phyloP scores from a whole-genome alignment of 306 rosid species.

The Inga oerstediana region DNA sequence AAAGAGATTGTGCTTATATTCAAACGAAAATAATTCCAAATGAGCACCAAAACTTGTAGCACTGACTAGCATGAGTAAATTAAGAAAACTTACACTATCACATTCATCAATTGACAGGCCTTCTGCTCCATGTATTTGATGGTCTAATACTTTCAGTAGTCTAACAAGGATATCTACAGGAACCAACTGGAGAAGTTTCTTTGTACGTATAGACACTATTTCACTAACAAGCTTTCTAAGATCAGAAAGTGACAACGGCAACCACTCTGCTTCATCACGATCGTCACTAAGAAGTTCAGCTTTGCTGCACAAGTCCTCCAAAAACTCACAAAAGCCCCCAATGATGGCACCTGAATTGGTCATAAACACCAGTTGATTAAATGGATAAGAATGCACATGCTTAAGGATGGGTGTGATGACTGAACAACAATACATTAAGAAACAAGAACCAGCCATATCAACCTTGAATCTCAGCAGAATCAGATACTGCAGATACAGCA shows the following conservation, averaged over 20 bases:
- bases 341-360: conserved; percentile 61
- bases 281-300: conserved; percentile 75
- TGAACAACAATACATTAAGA: conserved; percentile 26
- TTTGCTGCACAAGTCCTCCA: conserved; percentile 79
- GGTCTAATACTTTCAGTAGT: conserved; percentile 81
- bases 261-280: conserved; percentile 92
- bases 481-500: conserved; percentile 52
- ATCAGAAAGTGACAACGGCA: conserved; percentile 77
- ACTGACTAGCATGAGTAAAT: conserved; percentile 18
- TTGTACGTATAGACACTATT: conserved; percentile 76
- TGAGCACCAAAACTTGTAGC: conserved; percentile 6
- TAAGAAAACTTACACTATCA: conserved; percentile 69
- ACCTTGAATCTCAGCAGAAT: conserved; percentile 81
- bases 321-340: conserved; percentile 62
- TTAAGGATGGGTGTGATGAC: not conserved
- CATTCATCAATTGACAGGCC: conserved; percentile 87
- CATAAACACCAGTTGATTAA: conserved; percentile 31
- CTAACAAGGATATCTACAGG: conserved; percentile 82
- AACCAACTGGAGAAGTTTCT: conserved; percentile 78
- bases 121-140: conserved; percentile 96
- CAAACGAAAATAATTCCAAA: conserved; percentile 28
- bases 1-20: conserved; percentile 17
- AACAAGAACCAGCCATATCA: conserved; percentile 28
- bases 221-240: conserved; percentile 83
- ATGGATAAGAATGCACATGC: not conserved